Conservation (phyloP, 2,329 filamentous ascomycete species). For the Arthrobotrys iridis region DNA sequence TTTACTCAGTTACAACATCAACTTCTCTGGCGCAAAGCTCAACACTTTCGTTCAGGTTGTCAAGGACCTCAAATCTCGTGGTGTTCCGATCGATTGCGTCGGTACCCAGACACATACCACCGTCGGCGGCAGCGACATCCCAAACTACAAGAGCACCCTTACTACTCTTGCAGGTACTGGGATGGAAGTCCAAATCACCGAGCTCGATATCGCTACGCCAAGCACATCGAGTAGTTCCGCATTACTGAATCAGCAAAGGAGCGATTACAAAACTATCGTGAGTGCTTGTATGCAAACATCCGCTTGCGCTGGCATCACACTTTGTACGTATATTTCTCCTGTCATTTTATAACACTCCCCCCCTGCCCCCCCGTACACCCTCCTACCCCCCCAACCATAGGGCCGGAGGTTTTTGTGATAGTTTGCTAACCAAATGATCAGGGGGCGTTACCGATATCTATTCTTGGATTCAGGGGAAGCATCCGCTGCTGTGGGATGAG, state of each 20-base stretch:
- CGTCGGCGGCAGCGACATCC: slow-evolving; percentile 62
- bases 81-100: slow-evolving; percentile 31
- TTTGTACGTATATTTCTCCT: slow-evolving; percentile 61
- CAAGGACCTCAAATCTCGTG: slow-evolving; percentile 2
- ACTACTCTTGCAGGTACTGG: slow-evolving; percentile 57
- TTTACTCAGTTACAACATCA: background rate
- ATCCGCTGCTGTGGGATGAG: slow-evolving; percentile 65
- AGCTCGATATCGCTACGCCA: slow-evolving; percentile 71
- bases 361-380: no score
- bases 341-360: no score
- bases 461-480: slow-evolving; percentile 65
- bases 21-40: slow-evolving; percentile 19
- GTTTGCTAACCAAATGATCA: slow-evolving; percentile 59
- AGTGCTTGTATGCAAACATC: slow-evolving; percentile 69
- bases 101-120: slow-evolving; percentile 10
- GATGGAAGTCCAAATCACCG: slow-evolving; percentile 72
- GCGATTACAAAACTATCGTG: slow-evolving; percentile 61
- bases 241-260: slow-evolving; percentile 57
- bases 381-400: no score
- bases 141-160: slow-evolving; percentile 54
- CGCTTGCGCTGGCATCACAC: slow-evolving; percentile 73
- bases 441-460: slow-evolving; percentile 65
- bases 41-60: slow-evolving; percentile 7
- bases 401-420: background rate
- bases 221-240: slow-evolving; percentile 61